Percentiles rank a stretch among this genome's conserved stretches.
These are phyloP conservation scores for Celoporthe dispersa DNA, from an alignment of 2,329 filamentous ascomycete species.

Conservation along the genomic window DNA sequence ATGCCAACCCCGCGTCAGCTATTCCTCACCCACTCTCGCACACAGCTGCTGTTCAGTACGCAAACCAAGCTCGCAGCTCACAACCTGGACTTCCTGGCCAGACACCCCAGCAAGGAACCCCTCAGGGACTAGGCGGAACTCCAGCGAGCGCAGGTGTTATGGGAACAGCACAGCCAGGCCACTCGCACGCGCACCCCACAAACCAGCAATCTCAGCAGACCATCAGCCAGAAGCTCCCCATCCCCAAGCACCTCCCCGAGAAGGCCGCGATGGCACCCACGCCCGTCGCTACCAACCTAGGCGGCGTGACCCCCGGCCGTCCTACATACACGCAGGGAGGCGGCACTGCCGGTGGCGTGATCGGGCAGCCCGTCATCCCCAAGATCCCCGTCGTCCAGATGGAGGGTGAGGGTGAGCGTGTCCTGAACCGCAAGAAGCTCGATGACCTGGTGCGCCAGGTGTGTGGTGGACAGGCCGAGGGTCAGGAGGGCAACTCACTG, in stretches of 20 bases:
- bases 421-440: slow-evolving; percentile 97
- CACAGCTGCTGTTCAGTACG: slow-evolving; percentile 53
- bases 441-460: slow-evolving; percentile 95
- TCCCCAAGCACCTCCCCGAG: slow-evolving; percentile 76
- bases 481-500: slow-evolving; percentile 75
- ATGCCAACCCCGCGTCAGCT: slow-evolving; percentile 42
- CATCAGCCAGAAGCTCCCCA: slow-evolving; percentile 69
- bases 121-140: slow-evolving; percentile 26
- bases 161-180: slow-evolving; percentile 39
- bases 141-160: slow-evolving; percentile 31
- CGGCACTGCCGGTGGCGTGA: slow-evolving; percentile 77
- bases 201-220: slow-evolving; percentile 44
- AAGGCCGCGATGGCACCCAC: slow-evolving; percentile 71
- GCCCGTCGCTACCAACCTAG: slow-evolving; percentile 68
- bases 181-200: slow-evolving; percentile 54
- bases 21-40: slow-evolving; percentile 51
- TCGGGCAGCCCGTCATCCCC: slow-evolving; percentile 83
- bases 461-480: slow-evolving; percentile 76
- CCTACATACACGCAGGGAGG: slow-evolving; percentile 85
- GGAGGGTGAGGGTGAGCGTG: slow-evolving; percentile 88
- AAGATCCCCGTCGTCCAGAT: slow-evolving; percentile 84
- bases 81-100: slow-evolving; percentile 32
- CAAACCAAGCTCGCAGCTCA: slow-evolving; percentile 47
- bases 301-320: slow-evolving; percentile 66
- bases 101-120: slow-evolving; percentile 26